Conservation (phyloP, 2,329 filamentous ascomycete genomes). For the Coniochaeta pulveracea region DNA sequence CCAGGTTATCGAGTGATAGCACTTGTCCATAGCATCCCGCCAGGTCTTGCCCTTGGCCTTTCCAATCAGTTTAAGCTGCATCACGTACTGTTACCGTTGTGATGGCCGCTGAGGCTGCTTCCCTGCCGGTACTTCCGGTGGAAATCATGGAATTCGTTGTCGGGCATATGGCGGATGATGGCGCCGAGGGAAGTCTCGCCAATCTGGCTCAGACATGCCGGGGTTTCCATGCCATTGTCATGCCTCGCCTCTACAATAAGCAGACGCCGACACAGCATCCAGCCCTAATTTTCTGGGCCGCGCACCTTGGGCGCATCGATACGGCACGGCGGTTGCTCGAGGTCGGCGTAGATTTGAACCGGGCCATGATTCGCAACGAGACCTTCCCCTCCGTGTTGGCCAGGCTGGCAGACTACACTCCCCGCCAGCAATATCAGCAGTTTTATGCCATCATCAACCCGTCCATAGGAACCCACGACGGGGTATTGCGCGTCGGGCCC, state of each 20-base stretch:
- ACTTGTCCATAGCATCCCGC: too few relatives aligned
- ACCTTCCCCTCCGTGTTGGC: background rate
- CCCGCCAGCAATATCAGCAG: conserved; percentile 2
- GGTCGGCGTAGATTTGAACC: background rate
- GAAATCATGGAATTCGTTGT: conserved; percentile 6
- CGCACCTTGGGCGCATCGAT: conserved; percentile 2
- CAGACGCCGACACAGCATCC: conserved; percentile 1
- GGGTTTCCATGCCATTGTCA: conserved; percentile 3
- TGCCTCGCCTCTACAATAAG: conserved; percentile 6
- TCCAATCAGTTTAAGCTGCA: too few relatives aligned
- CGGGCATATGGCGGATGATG: background rate
- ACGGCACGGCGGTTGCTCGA: conserved; percentile 4
- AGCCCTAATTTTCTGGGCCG: conserved; percentile 6
- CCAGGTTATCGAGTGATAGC: too few relatives aligned
- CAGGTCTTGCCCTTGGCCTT: too few relatives aligned
- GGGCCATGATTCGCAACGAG: conserved; percentile 4
- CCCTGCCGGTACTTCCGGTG: conserved; percentile 3
- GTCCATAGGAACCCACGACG: background rate
- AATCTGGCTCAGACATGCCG: conserved; percentile 6
- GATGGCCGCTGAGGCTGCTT: too few relatives aligned
- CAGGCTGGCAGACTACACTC: background rate
- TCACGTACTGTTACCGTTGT: background rate
- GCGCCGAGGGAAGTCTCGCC: conserved; percentile 4
- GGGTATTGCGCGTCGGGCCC: background rate
- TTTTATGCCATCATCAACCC: background rate